These are phyloP conservation scores for Yamadazyma dendronema DNA, from an alignment of 1,139 yeast species.

Conservation along the genomic window DNA sequence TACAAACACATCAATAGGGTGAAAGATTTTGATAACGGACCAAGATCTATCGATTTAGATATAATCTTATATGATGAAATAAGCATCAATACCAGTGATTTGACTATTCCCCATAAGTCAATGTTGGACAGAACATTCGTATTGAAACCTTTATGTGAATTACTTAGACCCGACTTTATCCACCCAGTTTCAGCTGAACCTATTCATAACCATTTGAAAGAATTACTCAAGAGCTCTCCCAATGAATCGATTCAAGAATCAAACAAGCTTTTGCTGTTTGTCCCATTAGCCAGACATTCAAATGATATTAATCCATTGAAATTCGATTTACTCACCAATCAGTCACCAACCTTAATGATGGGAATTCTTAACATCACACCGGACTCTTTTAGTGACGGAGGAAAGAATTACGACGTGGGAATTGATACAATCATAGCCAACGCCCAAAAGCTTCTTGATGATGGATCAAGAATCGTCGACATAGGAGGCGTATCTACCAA, in stretches of 20 bases:
- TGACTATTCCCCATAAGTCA: constrained; percentile 80
- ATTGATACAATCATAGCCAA: constrained; percentile 31
- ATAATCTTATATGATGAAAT: constrained; percentile 69
- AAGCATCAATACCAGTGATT: constrained; percentile 51
- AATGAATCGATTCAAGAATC: constrained; percentile 46
- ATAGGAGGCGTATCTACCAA: constrained; percentile 93
- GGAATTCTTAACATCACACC: constrained; percentile 89
- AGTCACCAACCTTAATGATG: constrained; percentile 61
- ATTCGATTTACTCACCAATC: constrained; percentile 37
- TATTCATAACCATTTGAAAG: constrained; percentile 62
- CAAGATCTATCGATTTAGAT: constrained; percentile 87
- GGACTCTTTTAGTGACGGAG: constrained; percentile 95
- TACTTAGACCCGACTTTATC: constrained; percentile 57
- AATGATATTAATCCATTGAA: constrained; percentile 25
- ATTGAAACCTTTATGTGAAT: constrained; percentile 80
- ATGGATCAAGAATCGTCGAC: constrained; percentile 73
- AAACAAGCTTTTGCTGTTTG: constrained; percentile 38
- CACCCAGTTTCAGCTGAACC: constrained; percentile 90
- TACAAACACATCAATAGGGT: constrained; percentile 68
- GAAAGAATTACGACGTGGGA: constrained; percentile 31
- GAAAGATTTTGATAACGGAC: constrained; percentile 84
- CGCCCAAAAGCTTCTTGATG: constrained; percentile 44
- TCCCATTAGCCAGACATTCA: constrained; percentile 40
- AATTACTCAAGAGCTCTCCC: constrained; percentile 41
- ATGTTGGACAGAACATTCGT: constrained; percentile 92